Base-by-base conservation (phyloP, 2,329 filamentous ascomycete genomes). In the Pseudopithomyces chartarum region DNA sequence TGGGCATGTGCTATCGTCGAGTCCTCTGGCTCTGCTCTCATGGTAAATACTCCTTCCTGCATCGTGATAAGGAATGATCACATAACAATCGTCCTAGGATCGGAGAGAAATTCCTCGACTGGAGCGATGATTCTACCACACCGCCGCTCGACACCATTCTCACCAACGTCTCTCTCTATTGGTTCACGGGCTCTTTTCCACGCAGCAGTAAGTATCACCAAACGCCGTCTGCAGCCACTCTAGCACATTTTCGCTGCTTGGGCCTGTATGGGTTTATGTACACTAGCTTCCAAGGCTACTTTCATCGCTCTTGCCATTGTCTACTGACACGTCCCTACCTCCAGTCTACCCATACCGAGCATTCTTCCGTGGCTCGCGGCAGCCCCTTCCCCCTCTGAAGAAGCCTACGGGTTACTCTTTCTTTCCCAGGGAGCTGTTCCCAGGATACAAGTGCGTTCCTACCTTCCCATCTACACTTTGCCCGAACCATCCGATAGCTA, bases 51-150 rank as follows among this genome's bases (percentile, higher is more conserved):
- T 15, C 20, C 29, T 13, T 15, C 17, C n/a, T 6, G 11, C 12
- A 29, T 20, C 6, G 29, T 17, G 6, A 38, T 36, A 22, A 43
- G 29, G 15, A 23, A 10, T 22, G 38, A 53, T 34, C 13, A 40
- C 26, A 17, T 55, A 52, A 56, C 47, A 26, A 43, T 36, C 46
- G 17, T 20, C 47, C 6, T 36, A 71, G 69, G 73, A 79, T 87
- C 42, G 83, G 82, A 15, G 85, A 87, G 61, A 87, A 86, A 63
- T 81, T 84, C 59, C 68, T 84, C 4, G 80, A 80, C 33, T 87
- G 84, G 84, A 75, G 76, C 2, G 84, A 86, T 61, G 63, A 73
- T 3, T 10, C 38, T 17, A 40, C 38, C 38, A 67, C 71, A 32
- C 81, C 56, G 0, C 56, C 70, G 2, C 60, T 74, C 26, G 70